phyloP scores from a whole-genome alignment of 129 eudicot genomes.

The Flaveria trinervia region DNA sequence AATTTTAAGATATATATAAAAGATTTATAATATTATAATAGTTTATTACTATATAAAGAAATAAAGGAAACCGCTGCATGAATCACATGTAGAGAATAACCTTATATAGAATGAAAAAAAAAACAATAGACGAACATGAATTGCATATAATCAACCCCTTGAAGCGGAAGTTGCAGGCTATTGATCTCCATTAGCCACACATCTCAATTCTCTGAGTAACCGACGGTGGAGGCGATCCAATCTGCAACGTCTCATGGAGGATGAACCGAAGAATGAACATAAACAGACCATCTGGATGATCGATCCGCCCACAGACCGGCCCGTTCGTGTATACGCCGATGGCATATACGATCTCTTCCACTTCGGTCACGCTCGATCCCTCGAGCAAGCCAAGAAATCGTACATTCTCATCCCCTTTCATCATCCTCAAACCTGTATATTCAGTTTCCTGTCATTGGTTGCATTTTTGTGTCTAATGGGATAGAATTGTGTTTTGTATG shows the following conservation, averaged over 20 bases:
- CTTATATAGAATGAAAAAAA: constrained; percentile 1
- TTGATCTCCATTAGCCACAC: constrained; percentile 24
- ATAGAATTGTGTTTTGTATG: neutral
- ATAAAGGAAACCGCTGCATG: neutral
- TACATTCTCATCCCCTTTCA: constrained; percentile 8
- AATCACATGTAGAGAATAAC: neutral
- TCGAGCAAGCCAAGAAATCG: constrained; percentile 59
- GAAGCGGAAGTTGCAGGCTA: constrained; percentile 9
- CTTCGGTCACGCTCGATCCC: constrained; percentile 59
- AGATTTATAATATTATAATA: neutral
- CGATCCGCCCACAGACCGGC: constrained; percentile 52
- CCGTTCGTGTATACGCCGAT: constrained; percentile 59
- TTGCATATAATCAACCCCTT: neutral
- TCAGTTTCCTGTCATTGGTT: neutral
- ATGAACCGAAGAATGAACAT: constrained; percentile 28
- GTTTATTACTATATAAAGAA: neutral
- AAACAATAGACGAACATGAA: constrained; percentile 21
- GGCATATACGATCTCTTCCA: constrained; percentile 60
- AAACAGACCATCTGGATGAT: constrained; percentile 40
- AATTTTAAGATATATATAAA: no score
- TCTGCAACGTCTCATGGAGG: constrained; percentile 23
- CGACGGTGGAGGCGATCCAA: constrained; percentile 8
- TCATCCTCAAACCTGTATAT: neutral
- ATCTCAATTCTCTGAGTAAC: constrained; percentile 23
- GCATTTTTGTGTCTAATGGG: neutral